phyloP scores from a whole-genome alignment of 2,329 filamentous ascomycete species.

The Arthroderma sp. region DNA sequence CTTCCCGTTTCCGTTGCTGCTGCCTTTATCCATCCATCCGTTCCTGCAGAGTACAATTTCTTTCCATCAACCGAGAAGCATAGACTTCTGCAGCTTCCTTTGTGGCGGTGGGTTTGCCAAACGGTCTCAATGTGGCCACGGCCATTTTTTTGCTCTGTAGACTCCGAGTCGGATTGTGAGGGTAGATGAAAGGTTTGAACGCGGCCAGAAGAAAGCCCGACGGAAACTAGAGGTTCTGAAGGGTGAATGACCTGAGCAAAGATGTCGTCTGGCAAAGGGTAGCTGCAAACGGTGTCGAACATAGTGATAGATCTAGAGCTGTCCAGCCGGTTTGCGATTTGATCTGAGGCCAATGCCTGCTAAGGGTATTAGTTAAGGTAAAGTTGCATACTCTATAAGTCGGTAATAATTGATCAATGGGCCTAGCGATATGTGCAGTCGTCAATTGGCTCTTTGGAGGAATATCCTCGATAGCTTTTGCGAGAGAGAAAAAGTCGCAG shows the following conservation, averaged over 20 bases:
- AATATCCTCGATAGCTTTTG: too few species aligned
- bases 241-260: conserved; percentile 85
- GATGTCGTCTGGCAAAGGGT: conserved; percentile 73
- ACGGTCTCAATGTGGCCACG: conserved; percentile 64
- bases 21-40: conserved; percentile 50
- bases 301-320: conserved; percentile 33
- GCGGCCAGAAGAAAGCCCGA: conserved; percentile 73
- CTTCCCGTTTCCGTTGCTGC: conserved; percentile 46
- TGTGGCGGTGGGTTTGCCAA: conserved; percentile 82
- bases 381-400: too few species aligned
- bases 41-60: conserved; percentile 48
- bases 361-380: too few species aligned
- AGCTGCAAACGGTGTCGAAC: conserved; percentile 85
- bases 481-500: too few species aligned
- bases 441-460: too few species aligned
- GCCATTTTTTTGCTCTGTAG: conserved; percentile 43
- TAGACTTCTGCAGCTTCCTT: conserved; percentile 79
- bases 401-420: too few species aligned
- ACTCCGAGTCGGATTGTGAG: conserved; percentile 39
- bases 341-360: too few species aligned
- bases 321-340: too few species aligned
- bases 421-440: too few species aligned
- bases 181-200: conserved; percentile 71
- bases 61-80: conserved; percentile 67
- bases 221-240: conserved; percentile 66